Conservation (phyloP, 768 basidiomycete genomes). For the Lactarius vividus region DNA sequence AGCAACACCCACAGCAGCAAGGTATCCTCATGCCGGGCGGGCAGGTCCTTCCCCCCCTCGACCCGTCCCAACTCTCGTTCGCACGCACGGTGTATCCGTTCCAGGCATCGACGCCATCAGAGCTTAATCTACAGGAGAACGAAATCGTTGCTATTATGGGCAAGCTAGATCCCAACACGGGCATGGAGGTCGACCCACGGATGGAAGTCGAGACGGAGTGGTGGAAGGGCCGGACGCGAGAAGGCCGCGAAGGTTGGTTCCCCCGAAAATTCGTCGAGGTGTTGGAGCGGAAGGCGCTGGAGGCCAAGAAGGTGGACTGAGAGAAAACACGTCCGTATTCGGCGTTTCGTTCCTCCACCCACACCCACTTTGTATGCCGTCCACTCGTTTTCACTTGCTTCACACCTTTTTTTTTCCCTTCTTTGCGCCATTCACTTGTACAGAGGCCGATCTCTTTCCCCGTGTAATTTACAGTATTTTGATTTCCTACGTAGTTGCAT, state of each 20-base stretch:
- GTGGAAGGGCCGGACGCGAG: slow-evolving; percentile 93
- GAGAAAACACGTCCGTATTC: not conserved
- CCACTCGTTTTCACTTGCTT: not conserved
- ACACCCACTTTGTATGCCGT: not conserved
- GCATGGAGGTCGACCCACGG: slow-evolving; percentile 64
- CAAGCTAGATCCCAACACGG: slow-evolving; percentile 69
- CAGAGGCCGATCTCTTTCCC: not conserved
- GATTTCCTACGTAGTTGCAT: not conserved
- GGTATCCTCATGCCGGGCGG: slow-evolving; percentile 39
- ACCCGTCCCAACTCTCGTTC: slow-evolving; percentile 80
- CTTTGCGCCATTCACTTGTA: not conserved
- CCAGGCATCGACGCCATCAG: slow-evolving; percentile 66
- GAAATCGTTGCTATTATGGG: slow-evolving; percentile 93
- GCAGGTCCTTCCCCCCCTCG: slow-evolving; percentile 54
- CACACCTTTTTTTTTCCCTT: not conserved
- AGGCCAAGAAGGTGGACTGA: slow-evolving; percentile 44
- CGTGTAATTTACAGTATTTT: not conserved
- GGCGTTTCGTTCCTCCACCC: not conserved
- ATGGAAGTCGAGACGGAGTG: slow-evolving; percentile 68
- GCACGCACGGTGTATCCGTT: slow-evolving; percentile 82
- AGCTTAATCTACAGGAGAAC: slow-evolving; percentile 79
- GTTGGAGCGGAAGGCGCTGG: slow-evolving; percentile 46
- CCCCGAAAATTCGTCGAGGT: slow-evolving; percentile 85
- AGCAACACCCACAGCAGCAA: slow-evolving; percentile 32
- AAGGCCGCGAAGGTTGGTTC: slow-evolving; percentile 94